These are phyloP conservation scores for Starmerella geochares DNA, from an alignment of 805 yeast genomes.

Conservation along the genomic window DNA sequence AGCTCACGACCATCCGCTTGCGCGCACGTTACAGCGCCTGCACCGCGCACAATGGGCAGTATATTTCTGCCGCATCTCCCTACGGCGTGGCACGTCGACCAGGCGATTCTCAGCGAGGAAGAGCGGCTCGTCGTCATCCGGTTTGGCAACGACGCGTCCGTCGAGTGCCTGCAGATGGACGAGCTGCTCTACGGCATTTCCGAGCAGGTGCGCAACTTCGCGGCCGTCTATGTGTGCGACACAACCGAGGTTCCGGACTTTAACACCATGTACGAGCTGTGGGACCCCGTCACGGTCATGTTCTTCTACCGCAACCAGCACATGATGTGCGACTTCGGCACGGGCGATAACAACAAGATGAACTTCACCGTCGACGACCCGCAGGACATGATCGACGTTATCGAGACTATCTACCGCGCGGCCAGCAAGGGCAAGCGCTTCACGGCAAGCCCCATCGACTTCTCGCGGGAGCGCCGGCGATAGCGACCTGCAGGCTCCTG, in stretches of 20 bases:
- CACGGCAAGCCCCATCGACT: conserved; percentile 63
- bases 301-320: conserved; percentile 84
- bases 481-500: not conserved
- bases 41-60: conserved; percentile 49
- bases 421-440: conserved; percentile 88
- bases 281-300: conserved; percentile 88
- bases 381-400: conserved; percentile 82
- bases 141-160: conserved; percentile 69
- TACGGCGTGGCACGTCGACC: conserved; percentile 96
- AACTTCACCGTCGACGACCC: conserved; percentile 68
- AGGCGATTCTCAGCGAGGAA: conserved; percentile 81
- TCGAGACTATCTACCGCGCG: conserved; percentile 83
- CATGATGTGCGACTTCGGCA: conserved; percentile 98
- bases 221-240: conserved; percentile 79
- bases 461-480: conserved; percentile 14
- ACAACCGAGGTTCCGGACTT: conserved; percentile 84
- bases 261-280: conserved; percentile 77
- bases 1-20: too few species aligned
- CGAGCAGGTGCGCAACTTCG: conserved; percentile 78
- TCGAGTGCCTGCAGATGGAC: conserved; percentile 83
- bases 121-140: conserved; percentile 79
- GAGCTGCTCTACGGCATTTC: conserved; percentile 70
- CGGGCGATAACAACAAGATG: conserved; percentile 92
- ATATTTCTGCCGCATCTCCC: conserved; percentile 69
- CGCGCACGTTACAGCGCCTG: too few species aligned